phyloP scores from a whole-genome alignment of 2,329 filamentous ascomycete genomes.

The Ciborinia camelliae region DNA sequence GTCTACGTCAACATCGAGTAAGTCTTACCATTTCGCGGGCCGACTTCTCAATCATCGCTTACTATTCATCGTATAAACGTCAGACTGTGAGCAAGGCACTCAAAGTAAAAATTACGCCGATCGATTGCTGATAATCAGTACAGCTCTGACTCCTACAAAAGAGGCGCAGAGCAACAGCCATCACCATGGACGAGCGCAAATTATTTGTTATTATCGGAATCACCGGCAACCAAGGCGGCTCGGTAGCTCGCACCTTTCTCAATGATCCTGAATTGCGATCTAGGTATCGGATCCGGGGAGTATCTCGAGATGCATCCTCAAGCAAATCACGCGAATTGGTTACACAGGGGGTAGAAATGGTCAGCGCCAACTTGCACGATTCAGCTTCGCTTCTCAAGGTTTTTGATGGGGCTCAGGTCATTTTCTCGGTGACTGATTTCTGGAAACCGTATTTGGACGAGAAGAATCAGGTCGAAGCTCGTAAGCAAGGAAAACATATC shows the following conservation, averaged over 20 bases:
- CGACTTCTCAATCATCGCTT: neutral
- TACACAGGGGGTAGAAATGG: slow-evolving; percentile 42
- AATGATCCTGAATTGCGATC: slow-evolving; percentile 38
- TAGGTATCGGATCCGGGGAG: slow-evolving; percentile 40
- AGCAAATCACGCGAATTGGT: slow-evolving; percentile 39
- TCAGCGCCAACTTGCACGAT: slow-evolving; percentile 44
- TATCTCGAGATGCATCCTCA: slow-evolving; percentile 44
- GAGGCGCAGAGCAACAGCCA: too few relatives aligned
- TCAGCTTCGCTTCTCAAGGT: slow-evolving; percentile 39
- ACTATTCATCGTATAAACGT: neutral
- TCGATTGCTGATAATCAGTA: too few relatives aligned
- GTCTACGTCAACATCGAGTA: neutral
- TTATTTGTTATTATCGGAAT: slow-evolving; percentile 45
- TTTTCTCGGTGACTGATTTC: slow-evolving; percentile 56
- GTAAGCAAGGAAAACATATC: slow-evolving; percentile 24
- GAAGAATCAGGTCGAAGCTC: slow-evolving; percentile 4
- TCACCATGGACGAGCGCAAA: slow-evolving; percentile 22
- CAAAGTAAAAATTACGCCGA: too few relatives aligned
- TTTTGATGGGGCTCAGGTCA: slow-evolving; percentile 46
- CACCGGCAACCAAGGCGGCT: slow-evolving; percentile 49
- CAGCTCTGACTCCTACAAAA: too few relatives aligned
- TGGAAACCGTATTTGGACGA: slow-evolving; percentile 31
- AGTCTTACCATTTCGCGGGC: neutral
- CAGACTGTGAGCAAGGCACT: too few relatives aligned
- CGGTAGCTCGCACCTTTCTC: slow-evolving; percentile 46